Conservation (phyloP, 495 filamentous ascomycete species). For the Pyronema domesticum region DNA sequence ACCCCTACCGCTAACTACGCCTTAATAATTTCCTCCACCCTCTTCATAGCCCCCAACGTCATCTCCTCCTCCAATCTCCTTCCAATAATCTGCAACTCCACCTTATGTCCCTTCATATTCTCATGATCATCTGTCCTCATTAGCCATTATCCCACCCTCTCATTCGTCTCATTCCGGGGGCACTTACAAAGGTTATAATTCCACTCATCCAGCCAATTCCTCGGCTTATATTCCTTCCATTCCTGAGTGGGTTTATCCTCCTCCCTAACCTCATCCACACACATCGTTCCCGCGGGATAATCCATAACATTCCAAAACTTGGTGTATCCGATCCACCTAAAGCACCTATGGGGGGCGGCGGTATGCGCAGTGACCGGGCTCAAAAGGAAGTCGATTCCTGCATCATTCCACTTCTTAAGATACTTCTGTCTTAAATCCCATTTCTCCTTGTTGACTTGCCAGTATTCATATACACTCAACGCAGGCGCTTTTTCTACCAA, state of each 20-base stretch:
- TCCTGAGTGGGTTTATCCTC: background rate
- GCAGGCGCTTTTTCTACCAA: constrained; percentile 26
- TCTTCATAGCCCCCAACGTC: constrained; percentile 66
- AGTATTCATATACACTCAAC: constrained; percentile 38
- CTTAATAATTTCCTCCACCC: constrained; percentile 16
- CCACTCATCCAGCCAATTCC: constrained; percentile 21
- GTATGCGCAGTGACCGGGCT: too few relatives aligned
- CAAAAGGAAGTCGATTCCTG: background rate
- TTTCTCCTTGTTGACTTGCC: constrained; percentile 37
- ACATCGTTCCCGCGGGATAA: too few relatives aligned
- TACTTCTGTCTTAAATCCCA: constrained; percentile 35
- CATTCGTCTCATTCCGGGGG: background rate
- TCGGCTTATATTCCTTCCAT: constrained; percentile 14
- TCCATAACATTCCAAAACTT: too few relatives aligned
- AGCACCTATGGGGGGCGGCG: too few relatives aligned
- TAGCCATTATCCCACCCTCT: background rate
- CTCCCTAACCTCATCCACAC: too few relatives aligned
- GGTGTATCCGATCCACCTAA: too few relatives aligned
- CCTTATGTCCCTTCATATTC: constrained; percentile 73
- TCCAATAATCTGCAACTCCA: constrained; percentile 74
- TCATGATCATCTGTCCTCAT: constrained; percentile 21
- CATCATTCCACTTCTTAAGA: constrained; percentile 37
- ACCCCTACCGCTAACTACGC: too few relatives aligned
- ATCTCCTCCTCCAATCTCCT: constrained; percentile 81
- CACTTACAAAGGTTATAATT: constrained; percentile 25